Evolutionary conservation across 306 rosid genomes (phyloP).

Genomic region (Quercus alba): DNA sequence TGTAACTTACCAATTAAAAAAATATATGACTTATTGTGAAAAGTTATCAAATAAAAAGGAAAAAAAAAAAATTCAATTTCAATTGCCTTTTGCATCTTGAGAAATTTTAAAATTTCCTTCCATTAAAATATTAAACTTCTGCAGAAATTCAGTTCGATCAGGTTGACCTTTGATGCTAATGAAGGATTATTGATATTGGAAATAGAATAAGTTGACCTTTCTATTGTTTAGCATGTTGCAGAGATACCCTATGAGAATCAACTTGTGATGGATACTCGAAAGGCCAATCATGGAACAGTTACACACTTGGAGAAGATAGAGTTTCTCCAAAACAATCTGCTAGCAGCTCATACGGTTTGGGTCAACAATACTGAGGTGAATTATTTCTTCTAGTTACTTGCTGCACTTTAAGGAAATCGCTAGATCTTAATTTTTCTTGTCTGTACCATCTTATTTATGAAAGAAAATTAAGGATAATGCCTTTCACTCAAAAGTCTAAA

Average conservation of each 20-base stretch:
- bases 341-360: constrained; percentile 87
- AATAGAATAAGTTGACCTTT: constrained; percentile 15
- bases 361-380: constrained; percentile 64
- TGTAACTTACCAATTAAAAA: no score
- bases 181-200: not conserved
- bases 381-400: constrained; percentile 1
- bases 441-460: not conserved
- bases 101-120: not conserved
- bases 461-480: not conserved
- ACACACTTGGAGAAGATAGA: constrained; percentile 67
- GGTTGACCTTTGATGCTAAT: not conserved
- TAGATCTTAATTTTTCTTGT: not conserved
- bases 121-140: not conserved
- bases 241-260: constrained; percentile 87
- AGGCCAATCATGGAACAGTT: constrained; percentile 73
- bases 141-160: not conserved
- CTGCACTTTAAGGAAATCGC: not conserved
- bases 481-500: not conserved
- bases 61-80: not conserved
- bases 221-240: constrained; percentile 70
- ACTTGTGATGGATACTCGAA: constrained; percentile 54
- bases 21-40: not conserved
- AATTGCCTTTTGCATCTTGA: not conserved
- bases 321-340: constrained; percentile 64
- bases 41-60: not conserved